Evolutionary conservation across 768 basidiomycete genomes (phyloP).

Genomic region (Clavulina sp.): DNA sequence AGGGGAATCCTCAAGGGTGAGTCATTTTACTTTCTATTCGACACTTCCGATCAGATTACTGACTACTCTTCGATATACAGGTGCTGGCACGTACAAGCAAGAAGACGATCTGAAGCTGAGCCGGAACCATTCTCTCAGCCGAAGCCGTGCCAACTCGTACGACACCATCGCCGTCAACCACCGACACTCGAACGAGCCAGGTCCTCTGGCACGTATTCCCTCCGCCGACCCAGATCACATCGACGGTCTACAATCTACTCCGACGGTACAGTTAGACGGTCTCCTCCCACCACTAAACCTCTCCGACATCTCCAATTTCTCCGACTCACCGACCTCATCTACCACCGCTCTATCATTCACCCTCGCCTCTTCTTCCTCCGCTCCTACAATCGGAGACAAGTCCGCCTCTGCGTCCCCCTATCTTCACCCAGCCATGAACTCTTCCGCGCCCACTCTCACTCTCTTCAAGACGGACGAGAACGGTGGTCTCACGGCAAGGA

Average conservation of each 20-base stretch:
- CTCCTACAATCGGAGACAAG: slow-evolving; percentile 6
- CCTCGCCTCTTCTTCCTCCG: slow-evolving; percentile 4
- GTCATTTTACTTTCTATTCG: slow-evolving; percentile 17
- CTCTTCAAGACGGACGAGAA: slow-evolving; percentile 22
- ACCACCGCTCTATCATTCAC: slow-evolving; percentile 3
- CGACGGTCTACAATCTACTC: slow-evolving; percentile 58
- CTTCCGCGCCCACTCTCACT: slow-evolving; percentile 76
- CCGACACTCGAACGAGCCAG: slow-evolving; percentile 35
- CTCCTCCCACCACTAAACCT: slow-evolving; percentile 12
- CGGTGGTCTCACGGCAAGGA: slow-evolving; percentile 37
- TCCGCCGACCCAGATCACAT: slow-evolving; percentile 74
- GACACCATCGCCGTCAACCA: slow-evolving; percentile 30
- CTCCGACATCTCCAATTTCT: slow-evolving; percentile 9
- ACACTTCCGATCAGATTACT: not conserved
- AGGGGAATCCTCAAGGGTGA: slow-evolving; percentile 83
- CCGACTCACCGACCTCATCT: not conserved
- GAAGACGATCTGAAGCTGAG: slow-evolving; percentile 31
- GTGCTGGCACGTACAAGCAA: slow-evolving; percentile 54
- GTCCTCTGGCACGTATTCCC: slow-evolving; percentile 68
- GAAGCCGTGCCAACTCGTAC: slow-evolving; percentile 63
- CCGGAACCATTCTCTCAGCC: slow-evolving; percentile 27
- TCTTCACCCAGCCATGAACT: slow-evolving; percentile 66
- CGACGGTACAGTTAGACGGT: slow-evolving; percentile 13
- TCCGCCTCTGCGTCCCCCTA: slow-evolving; percentile 22
- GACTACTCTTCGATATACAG: slow-evolving; percentile 22